Conservation (phyloP, 2,329 filamentous ascomycete genomes). For the Fusarium pseudonygamai region DNA sequence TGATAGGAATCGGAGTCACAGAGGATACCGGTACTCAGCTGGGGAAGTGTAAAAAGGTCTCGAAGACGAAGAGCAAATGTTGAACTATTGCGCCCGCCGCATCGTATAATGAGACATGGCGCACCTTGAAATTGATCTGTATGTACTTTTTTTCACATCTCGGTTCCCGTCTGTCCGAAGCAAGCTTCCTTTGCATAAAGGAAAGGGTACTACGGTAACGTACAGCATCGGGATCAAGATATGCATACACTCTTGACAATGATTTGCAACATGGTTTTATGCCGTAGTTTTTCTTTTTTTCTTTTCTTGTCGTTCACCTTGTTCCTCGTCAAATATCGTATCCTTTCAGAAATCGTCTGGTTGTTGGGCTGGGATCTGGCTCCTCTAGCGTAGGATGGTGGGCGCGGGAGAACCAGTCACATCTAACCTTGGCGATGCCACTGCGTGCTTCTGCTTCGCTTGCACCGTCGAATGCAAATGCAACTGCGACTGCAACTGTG, state of each 20-base stretch:
- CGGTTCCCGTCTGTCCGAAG: conserved; percentile 1
- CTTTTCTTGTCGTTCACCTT: conserved; percentile 1
- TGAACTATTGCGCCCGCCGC: not conserved
- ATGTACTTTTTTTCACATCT: not conserved
- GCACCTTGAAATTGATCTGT: conserved; percentile 9
- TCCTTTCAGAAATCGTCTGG: not conserved
- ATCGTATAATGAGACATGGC: conserved; percentile 29
- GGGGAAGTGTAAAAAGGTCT: not conserved
- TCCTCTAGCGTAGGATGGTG: conserved; percentile 19
- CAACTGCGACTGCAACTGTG: conserved; percentile 2
- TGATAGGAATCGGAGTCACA: not conserved
- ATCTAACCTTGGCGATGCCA: conserved; percentile 26
- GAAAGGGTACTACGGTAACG: not conserved
- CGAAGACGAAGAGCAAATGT: not conserved
- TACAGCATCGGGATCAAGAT: not conserved
- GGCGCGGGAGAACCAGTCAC: conserved; percentile 23
- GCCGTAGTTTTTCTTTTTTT: not conserved
- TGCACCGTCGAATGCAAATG: conserved; percentile 4
- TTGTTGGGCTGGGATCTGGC: conserved; percentile 15
- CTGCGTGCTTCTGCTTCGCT: conserved; percentile 15
- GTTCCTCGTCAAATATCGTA: not conserved
- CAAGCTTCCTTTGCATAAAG: not conserved
- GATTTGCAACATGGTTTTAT: conserved; percentile 14
- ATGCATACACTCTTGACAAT: not conserved
- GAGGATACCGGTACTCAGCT: not conserved